Evolutionary conservation across 352 stramenopile genomes (phyloP).

Genomic region (Elongisporangium senticosum): DNA sequence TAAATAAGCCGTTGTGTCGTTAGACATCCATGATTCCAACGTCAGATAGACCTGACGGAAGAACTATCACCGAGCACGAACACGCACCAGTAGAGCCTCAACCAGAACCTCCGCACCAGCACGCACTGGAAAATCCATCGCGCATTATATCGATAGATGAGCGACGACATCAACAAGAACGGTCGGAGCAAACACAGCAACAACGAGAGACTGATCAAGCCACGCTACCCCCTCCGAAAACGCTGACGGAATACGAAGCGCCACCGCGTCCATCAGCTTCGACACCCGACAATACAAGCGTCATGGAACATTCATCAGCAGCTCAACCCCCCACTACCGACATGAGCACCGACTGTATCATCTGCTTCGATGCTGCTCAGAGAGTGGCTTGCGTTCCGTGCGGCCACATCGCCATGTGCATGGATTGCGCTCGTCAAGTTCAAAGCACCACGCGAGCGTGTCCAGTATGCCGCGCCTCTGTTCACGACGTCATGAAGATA

Average conservation of each 20-base stretch:
- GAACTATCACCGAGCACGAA: no score
- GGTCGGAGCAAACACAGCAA: not conserved
- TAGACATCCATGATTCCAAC: no score
- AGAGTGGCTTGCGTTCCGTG: not conserved
- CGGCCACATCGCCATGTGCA: not conserved
- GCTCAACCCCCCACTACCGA: not conserved
- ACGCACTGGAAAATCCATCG: not conserved
- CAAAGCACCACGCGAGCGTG: no score
- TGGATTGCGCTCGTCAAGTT: no score
- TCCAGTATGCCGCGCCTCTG: no score
- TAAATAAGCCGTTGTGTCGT: not conserved
- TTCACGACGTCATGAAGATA: no score
- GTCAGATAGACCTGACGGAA: no score
- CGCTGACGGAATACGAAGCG: not conserved
- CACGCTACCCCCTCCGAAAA: not conserved
- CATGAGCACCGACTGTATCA: not conserved
- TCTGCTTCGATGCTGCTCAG: not conserved
- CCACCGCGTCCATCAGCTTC: not conserved
- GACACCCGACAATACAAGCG: not conserved
- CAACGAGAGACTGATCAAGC: not conserved
- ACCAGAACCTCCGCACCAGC: no score
- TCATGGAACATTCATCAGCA: not conserved
- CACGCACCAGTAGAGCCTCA: no score
- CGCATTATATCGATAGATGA: no score
- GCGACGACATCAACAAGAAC: not conserved